Conservation (phyloP, 371 early-diverging fungal genomes). For the Sporodiniella umbellata region DNA sequence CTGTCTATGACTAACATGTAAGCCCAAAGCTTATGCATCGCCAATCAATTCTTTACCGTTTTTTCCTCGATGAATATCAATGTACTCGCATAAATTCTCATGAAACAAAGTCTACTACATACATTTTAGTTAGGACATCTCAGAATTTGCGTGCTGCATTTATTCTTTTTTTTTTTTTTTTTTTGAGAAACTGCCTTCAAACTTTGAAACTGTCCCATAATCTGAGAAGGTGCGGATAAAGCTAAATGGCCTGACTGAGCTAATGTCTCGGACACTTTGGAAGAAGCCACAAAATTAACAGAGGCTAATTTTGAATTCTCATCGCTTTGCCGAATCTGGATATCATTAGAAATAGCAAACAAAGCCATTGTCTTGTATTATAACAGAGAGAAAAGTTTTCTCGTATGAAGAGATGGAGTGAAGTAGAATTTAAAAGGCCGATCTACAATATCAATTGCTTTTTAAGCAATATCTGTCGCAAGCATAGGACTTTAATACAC, state of each 20-base stretch:
- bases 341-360: slow-evolving; percentile 34
- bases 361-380: slow-evolving; percentile 28
- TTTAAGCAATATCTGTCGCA: too few species aligned
- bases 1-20: slow-evolving; percentile 37
- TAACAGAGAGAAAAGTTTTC: not conserved
- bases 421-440: slow-evolving; percentile 2
- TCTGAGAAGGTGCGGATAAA: slow-evolving; percentile 55
- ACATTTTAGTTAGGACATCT: not conserved
- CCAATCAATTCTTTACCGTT: slow-evolving; percentile 38
- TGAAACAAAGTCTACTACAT: slow-evolving; percentile 45
- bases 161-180: not conserved
- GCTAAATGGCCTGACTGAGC: slow-evolving; percentile 47
- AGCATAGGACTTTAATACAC: too few species aligned
- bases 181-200: slow-evolving; percentile 44
- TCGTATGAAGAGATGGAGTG: not conserved
- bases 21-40: not conserved
- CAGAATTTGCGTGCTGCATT: too few species aligned
- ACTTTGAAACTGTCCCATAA: slow-evolving; percentile 56
- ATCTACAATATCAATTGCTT: too few species aligned
- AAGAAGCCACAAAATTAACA: slow-evolving; percentile 43
- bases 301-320: slow-evolving; percentile 35
- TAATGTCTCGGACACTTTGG: slow-evolving; percentile 33
- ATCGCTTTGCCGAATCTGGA: slow-evolving; percentile 17
- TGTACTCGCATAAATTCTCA: slow-evolving; percentile 55
- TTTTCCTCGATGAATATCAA: slow-evolving; percentile 61